A percentile compares a stretch with the other conserved stretches of the same genome.
Conservation (phyloP, 202 grass and related monocot species). For the Panicum virgatum region DNA sequence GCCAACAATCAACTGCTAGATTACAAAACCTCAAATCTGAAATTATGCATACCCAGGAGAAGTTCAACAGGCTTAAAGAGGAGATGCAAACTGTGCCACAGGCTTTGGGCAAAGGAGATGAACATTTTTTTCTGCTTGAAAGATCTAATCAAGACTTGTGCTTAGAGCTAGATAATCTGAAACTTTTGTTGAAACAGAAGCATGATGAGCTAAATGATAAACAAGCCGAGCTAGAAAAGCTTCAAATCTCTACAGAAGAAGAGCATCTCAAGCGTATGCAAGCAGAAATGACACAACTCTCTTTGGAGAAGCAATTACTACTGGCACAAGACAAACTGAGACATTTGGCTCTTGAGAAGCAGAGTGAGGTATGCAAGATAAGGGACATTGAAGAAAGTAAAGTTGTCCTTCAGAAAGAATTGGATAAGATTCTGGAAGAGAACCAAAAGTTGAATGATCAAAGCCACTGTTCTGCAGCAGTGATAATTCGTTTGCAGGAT, state of each 20-base stretch:
- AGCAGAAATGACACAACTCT: conserved; percentile 60
- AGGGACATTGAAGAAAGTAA: conserved; percentile 50
- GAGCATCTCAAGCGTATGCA: conserved; percentile 61
- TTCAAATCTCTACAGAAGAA: conserved; percentile 59
- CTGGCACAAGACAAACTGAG: conserved; percentile 60
- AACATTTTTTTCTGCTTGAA: conserved; percentile 45
- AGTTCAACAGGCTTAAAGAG: conserved; percentile 72
- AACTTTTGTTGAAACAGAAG: conserved; percentile 53
- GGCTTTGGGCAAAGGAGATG: conserved; percentile 35
- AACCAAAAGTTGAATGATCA: conserved; percentile 60
- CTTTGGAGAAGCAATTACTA: conserved; percentile 57
- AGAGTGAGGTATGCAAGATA: conserved; percentile 51
- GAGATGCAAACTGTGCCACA: conserved; percentile 58
- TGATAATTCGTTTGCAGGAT: conserved; percentile 73
- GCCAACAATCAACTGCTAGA: conserved; percentile 59
- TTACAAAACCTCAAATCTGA: conserved; percentile 65
- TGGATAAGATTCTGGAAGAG: conserved; percentile 57
- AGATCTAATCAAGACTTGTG: conserved; percentile 56
- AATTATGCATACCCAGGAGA: conserved; percentile 69
- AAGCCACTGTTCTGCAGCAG: conserved; percentile 58
- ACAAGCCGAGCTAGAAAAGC: conserved; percentile 57
- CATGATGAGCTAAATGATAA: conserved; percentile 61
- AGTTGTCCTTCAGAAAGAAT: conserved; percentile 49
- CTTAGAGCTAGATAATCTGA: conserved; percentile 54
- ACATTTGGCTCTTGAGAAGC: conserved; percentile 55